Base-by-base conservation (phyloP, 805 yeast genomes). In the Yamadazyma takamatsuzukensis region DNA sequence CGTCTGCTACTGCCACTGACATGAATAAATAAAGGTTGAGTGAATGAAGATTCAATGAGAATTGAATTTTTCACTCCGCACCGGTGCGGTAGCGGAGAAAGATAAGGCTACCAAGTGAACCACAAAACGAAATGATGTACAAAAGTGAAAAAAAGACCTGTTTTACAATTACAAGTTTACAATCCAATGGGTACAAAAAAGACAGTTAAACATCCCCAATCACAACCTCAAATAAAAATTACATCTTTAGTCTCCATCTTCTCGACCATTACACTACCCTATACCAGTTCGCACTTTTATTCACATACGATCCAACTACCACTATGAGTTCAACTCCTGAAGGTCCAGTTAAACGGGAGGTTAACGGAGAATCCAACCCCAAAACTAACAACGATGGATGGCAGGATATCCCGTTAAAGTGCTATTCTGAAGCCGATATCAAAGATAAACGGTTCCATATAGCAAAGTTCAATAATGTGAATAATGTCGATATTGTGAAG, bases 381-480 rank as follows among this genome's bases (percentile, higher is more conserved):
- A 23, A 39, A 18, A 48, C 42, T 18, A 33, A 16, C 7, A 37
- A 36, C 7, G 52, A 48, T 6, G 70, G 61, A 30, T 65, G 72
- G 71, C 69, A 64, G 43, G 66, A 70, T 39, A 78, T 78, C 46
- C 76, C 80, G 1, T 69, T 90, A 47, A 76, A 78, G 41, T 83
- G 93, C 9, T 83, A 90, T 45, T 69, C 85, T 0, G 63, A 68
- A 34, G 80, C 80, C 27, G 96, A 86, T 33, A 56, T 86, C 19
- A 78, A 76, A 28, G 83, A 82, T 40, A 71, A 80, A 30, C 72
- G 94, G 39, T 82, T 79, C 41, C 96, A 90, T 54, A 72, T 90
- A 15, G 57, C 89, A 60, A 82, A 82, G 56, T 87, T 90, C 51
- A 94, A 83, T 49, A 70, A 83, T 21, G 77, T 78, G 38, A 73